Percentiles rank a stretch among this genome's conserved stretches.
Evolutionary conservation across 2,329 filamentous ascomycete genomes (phyloP).

Genomic region (Colletotrichum euphorbiae): DNA sequence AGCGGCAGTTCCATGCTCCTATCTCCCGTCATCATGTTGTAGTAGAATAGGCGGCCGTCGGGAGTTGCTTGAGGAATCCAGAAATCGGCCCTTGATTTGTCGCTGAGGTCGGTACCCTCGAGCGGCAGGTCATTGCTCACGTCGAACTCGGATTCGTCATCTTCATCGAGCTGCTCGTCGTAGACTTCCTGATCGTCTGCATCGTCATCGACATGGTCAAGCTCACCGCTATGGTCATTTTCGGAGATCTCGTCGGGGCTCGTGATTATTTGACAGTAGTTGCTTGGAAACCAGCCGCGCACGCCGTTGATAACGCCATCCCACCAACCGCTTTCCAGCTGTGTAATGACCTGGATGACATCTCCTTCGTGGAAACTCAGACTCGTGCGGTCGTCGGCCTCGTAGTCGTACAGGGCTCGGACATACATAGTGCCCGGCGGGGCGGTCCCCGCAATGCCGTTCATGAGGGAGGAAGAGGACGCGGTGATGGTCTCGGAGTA

Average conservation of each 20-base stretch:
- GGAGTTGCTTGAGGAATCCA: conserved; percentile 98
- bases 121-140: conserved; percentile 72
- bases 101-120: conserved; percentile 70
- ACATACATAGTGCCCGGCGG: conserved; percentile 85
- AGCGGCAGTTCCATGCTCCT: conserved; percentile 94
- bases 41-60: conserved; percentile 94
- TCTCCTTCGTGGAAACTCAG: conserved; percentile 97
- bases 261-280: conserved; percentile 92
- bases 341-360: conserved; percentile 97
- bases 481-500: conserved; percentile 45
- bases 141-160: conserved; percentile 68
- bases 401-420: conserved; percentile 96
- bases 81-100: conserved; percentile 90
- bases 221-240: conserved; percentile 64
- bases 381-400: conserved; percentile 96
- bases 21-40: conserved; percentile 96
- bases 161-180: conserved; percentile 75
- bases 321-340: conserved; percentile 97
- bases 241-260: conserved; percentile 79
- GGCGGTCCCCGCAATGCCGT: conserved; percentile 69
- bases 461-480: conserved; percentile 58
- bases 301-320: conserved; percentile 97
- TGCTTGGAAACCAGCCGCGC: conserved; percentile 98
- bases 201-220: conserved; percentile 70
- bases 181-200: conserved; percentile 73